phyloP scores from a whole-genome alignment of 1,284 basidiomycete species.

The Ceratobasidium sp. region DNA sequence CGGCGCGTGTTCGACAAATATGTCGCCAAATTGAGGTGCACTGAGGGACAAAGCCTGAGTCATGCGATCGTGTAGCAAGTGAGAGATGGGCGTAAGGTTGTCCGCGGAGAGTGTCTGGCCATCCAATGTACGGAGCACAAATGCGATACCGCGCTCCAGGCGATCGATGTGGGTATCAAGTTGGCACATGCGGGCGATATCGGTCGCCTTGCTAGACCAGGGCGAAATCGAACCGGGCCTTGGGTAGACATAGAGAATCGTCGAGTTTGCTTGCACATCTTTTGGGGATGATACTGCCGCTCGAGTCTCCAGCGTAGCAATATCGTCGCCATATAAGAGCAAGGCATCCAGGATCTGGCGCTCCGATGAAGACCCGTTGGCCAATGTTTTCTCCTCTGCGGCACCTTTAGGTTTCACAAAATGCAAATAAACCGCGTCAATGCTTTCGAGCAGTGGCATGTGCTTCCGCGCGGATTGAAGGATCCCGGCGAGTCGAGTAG shows the following conservation, averaged over 20 bases:
- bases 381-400: constrained; percentile 66
- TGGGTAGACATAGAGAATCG: constrained; percentile 82
- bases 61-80: constrained; percentile 94
- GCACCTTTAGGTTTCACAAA: constrained; percentile 76
- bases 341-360: constrained; percentile 77
- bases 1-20: constrained; percentile 81
- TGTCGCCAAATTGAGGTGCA: constrained; percentile 69
- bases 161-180: constrained; percentile 79
- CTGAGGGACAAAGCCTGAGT: constrained; percentile 81
- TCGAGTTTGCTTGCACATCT: constrained; percentile 52
- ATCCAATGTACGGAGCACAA: constrained; percentile 70
- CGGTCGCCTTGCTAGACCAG: constrained; percentile 98
- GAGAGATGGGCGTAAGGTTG: constrained; percentile 67
- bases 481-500: constrained; percentile 70
- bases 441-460: constrained; percentile 69
- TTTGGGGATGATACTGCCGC: constrained; percentile 59
- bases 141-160: constrained; percentile 87
- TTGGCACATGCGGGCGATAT: constrained; percentile 91
- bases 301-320: constrained; percentile 65
- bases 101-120: constrained; percentile 60
- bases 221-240: constrained; percentile 86
- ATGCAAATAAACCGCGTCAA: constrained; percentile 92
- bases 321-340: constrained; percentile 89
- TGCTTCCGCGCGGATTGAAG: constrained; percentile 72
- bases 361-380: constrained; percentile 62